These are phyloP conservation scores for Lathyrus oleraceus DNA, from an alignment of 306 rosid species.

Conservation along the genomic window DNA sequence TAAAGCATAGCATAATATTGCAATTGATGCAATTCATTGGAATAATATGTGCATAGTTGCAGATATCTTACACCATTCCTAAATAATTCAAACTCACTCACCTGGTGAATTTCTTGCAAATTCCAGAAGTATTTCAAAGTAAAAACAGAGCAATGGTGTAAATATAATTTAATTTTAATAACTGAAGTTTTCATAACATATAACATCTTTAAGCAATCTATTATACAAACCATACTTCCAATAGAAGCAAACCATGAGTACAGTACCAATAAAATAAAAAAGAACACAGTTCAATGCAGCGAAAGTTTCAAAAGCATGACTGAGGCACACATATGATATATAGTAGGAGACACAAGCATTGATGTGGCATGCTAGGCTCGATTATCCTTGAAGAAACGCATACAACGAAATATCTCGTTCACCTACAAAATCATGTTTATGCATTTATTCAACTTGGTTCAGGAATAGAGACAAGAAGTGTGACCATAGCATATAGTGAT, in stretches of 20 bases:
- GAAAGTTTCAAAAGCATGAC: slow-evolving; percentile 25
- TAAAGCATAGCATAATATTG: no score
- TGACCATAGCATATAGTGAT: neutral
- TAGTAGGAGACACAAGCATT: neutral
- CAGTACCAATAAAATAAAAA: slow-evolving; percentile 26
- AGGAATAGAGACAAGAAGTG: neutral
- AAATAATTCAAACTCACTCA: no score
- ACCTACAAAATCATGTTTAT: slow-evolving; percentile 38
- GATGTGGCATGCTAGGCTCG: slow-evolving; percentile 5
- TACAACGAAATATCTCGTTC: neutral
- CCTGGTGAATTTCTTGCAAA: no score
- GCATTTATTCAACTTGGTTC: slow-evolving; percentile 6
- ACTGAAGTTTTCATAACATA: no score
- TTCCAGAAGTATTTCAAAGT: no score
- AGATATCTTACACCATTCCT: no score
- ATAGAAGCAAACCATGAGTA: neutral
- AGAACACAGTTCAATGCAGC: neutral
- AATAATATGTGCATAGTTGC: no score
- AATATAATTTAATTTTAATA: no score
- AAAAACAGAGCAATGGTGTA: no score
- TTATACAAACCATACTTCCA: no score
- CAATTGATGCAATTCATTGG: no score
- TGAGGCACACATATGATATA: slow-evolving; percentile 1
- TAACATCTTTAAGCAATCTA: no score
- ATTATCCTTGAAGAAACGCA: slow-evolving; percentile 17